Conservation (phyloP, 805 yeast species). For the Ogataea minuta region DNA sequence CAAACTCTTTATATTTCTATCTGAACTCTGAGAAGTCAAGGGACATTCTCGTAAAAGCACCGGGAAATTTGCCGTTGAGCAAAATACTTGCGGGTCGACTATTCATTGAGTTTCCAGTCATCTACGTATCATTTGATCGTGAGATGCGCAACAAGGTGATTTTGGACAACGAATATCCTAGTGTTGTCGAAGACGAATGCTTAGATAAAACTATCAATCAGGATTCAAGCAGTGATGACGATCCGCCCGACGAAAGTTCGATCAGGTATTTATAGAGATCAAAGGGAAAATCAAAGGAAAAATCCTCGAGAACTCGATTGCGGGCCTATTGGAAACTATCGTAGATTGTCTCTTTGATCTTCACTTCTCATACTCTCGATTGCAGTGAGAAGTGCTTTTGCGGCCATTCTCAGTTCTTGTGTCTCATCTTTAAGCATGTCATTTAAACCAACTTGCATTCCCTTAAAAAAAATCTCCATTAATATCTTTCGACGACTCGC, state of each 20-base stretch:
- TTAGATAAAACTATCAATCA: conserved; percentile 10
- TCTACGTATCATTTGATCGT: conserved; percentile 41
- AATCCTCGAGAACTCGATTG: too few species aligned
- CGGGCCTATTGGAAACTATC: too few species aligned
- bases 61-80: conserved; percentile 38
- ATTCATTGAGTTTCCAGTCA: conserved; percentile 77
- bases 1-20: conserved; percentile 9
- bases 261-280: neutral
- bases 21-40: conserved; percentile 11
- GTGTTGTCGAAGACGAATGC: conserved; percentile 29
- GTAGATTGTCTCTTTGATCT: conserved; percentile 7
- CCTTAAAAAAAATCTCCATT: conserved; percentile 49
- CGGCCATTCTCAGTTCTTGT: conserved; percentile 18
- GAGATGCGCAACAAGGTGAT: conserved; percentile 27
- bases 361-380: conserved; percentile 18
- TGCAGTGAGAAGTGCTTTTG: conserved; percentile 17
- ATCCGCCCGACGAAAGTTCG: conserved; percentile 29
- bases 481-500: conserved; percentile 53
- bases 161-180: neutral
- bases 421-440: conserved; percentile 55
- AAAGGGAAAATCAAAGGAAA: neutral
- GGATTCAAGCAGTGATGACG: conserved; percentile 13
- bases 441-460: conserved; percentile 49
- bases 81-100: conserved; percentile 52
- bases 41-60: conserved; percentile 38